phyloP scores from a whole-genome alignment of 192 early-diverging fungal species.

The Pilaira anomala region DNA sequence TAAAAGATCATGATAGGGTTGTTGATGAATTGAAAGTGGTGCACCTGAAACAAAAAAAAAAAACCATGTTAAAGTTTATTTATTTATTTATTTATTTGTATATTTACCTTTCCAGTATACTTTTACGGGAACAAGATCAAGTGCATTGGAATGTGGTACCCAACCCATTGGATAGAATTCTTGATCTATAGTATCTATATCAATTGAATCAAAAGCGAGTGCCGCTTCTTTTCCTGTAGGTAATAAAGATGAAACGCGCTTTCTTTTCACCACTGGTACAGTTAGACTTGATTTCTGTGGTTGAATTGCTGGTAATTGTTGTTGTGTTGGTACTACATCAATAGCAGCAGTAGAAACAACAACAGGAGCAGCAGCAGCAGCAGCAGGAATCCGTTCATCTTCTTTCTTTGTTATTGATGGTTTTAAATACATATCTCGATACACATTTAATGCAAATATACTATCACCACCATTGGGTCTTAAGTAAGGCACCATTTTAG shows the following conservation, averaged over 20 bases:
- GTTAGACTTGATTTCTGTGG: too few relatives aligned
- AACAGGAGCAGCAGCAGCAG: too few relatives aligned
- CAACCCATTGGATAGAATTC: slow-evolving; percentile 16
- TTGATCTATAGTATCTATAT: slow-evolving; percentile 24
- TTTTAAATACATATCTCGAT: not conserved
- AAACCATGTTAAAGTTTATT: slow-evolving; percentile 4
- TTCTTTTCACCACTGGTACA: too few relatives aligned
- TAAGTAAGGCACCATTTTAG: slow-evolving; percentile 12
- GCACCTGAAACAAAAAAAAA: slow-evolving; percentile 32
- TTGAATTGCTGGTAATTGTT: too few relatives aligned
- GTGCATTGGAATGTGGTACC: slow-evolving; percentile 19
- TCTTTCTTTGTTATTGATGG: not conserved
- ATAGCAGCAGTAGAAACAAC: too few relatives aligned
- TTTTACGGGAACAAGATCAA: slow-evolving; percentile 26
- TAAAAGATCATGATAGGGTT: slow-evolving; percentile 49
- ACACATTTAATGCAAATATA: slow-evolving; percentile 19
- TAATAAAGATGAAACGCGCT: slow-evolving; percentile 14
- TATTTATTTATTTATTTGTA: not conserved
- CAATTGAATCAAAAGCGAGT: slow-evolving; percentile 27
- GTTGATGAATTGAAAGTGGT: slow-evolving; percentile 36
- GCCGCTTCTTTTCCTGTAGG: slow-evolving; percentile 18
- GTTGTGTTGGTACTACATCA: too few relatives aligned
- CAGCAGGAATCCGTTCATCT: too few relatives aligned
- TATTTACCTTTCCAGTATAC: slow-evolving; percentile 35
- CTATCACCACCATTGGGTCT: not conserved